Conservation (phyloP, 306 rosid genomes). For the Hippophae gyantsensis region DNA sequence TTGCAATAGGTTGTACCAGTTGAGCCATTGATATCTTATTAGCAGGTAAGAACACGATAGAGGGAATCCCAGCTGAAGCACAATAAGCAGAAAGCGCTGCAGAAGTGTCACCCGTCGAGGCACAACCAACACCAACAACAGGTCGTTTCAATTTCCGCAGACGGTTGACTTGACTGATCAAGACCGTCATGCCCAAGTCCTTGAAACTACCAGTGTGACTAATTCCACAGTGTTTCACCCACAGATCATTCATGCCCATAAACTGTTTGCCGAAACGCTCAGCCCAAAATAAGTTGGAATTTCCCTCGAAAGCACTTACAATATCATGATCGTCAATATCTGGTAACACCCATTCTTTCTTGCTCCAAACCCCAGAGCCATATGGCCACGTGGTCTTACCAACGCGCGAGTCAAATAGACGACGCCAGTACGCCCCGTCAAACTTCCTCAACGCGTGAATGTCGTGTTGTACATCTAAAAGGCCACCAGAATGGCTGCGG, state of each 20-base stretch:
- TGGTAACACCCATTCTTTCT: conserved; percentile 83
- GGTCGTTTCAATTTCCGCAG: conserved; percentile 49
- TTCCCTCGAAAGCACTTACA: conserved; percentile 69
- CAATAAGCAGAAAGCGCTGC: conserved; percentile 78
- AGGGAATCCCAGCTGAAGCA: conserved; percentile 70
- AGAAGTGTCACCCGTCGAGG: conserved; percentile 75
- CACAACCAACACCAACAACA: conserved; percentile 67
- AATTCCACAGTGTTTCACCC: conserved; percentile 82
- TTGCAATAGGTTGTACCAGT: conserved; percentile 69
- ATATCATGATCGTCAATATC: conserved; percentile 67
- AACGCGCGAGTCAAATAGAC: conserved; percentile 79
- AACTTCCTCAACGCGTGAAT: conserved; percentile 41
- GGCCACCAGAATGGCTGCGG: conserved; percentile 71
- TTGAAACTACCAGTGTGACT: conserved; percentile 77
- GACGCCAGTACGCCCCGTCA: conserved; percentile 71
- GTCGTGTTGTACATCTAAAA: conserved; percentile 75
- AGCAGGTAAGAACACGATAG: conserved; percentile 75
- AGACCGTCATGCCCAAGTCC: conserved; percentile 78
- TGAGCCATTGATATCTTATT: conserved; percentile 76
- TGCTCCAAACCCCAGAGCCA: conserved; percentile 90
- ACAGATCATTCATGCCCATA: conserved; percentile 65
- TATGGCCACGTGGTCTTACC: conserved; percentile 84
- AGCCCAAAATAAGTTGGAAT: conserved; percentile 81
- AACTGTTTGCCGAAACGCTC: conserved; percentile 75
- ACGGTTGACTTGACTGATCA: conserved; percentile 73